Percentiles rank a stretch among this genome's conserved stretches.
Conservation (phyloP, 1,284 basidiomycete genomes). For the Ganoderma lucidum region DNA sequence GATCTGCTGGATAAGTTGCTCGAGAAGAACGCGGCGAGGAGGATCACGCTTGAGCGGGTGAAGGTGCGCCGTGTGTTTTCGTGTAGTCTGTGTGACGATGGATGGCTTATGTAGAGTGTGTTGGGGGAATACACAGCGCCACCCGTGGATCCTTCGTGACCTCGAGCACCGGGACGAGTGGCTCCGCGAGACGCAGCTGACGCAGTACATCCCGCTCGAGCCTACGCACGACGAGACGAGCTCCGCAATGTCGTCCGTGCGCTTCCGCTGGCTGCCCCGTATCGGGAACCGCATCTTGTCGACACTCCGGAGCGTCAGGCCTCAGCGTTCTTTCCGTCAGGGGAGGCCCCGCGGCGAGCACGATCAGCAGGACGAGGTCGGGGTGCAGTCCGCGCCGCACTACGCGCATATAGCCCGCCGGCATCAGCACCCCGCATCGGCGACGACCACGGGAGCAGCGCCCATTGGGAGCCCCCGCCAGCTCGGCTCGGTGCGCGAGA, state of each 20-base stretch:
- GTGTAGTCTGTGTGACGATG: slow-evolving; percentile 7
- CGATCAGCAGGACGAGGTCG: slow-evolving; percentile 38
- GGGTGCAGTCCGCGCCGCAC: slow-evolving; percentile 41
- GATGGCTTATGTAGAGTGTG: slow-evolving; percentile 16
- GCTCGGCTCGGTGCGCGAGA: slow-evolving; percentile 33
- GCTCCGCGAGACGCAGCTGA: slow-evolving; percentile 79
- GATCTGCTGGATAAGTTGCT: slow-evolving; percentile 81
- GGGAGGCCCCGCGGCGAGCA: slow-evolving; percentile 37
- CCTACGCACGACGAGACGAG: slow-evolving; percentile 87
- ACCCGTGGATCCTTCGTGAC: slow-evolving; percentile 83
- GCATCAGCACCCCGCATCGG: slow-evolving; percentile 15
- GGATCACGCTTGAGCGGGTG: slow-evolving; percentile 86
- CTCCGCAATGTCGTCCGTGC: slow-evolving; percentile 73
- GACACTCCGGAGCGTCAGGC: slow-evolving; percentile 54
- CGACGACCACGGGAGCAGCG: background rate
- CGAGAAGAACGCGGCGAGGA: slow-evolving; percentile 82
- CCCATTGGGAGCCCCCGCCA: slow-evolving; percentile 8
- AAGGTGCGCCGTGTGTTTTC: slow-evolving; percentile 68
- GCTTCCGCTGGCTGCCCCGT: slow-evolving; percentile 54
- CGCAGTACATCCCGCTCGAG: slow-evolving; percentile 62
- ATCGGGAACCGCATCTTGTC: slow-evolving; percentile 43
- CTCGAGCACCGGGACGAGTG: slow-evolving; percentile 79
- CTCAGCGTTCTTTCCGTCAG: slow-evolving; percentile 48
- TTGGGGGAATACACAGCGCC: slow-evolving; percentile 48
- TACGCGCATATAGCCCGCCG: slow-evolving; percentile 25